These are phyloP conservation scores for Westerdykella sp. DNA, from an alignment of 2,329 filamentous ascomycete species.

Conservation along the genomic window DNA sequence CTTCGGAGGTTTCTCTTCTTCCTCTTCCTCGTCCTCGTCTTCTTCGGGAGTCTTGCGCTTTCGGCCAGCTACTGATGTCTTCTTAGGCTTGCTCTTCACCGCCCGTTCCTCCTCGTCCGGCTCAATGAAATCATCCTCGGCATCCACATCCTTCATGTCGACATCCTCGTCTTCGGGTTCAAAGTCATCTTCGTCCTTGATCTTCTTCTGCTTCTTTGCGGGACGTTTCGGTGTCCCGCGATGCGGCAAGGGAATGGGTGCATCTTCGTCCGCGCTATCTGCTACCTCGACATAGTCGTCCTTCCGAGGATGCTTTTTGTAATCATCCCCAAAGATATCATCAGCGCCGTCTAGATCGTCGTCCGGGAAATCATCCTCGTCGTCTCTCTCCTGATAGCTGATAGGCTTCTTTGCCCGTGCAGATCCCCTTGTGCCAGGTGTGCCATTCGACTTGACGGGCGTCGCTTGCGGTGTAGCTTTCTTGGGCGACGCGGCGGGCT, in stretches of 20 bases:
- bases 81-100: constrained; percentile 36
- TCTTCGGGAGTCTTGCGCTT: constrained; percentile 55
- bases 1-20: constrained; percentile 52
- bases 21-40: constrained; percentile 49
- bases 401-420: constrained; percentile 39
- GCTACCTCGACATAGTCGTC: constrained; percentile 60
- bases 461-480: constrained; percentile 37
- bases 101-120: constrained; percentile 41
- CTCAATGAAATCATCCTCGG: constrained; percentile 41
- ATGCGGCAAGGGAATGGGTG: constrained; percentile 26
- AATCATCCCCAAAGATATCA: constrained; percentile 75
- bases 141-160: constrained; percentile 48
- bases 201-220: constrained; percentile 44
- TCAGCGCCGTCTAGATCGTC: constrained; percentile 55
- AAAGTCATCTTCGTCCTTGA: constrained; percentile 37
- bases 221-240: constrained; percentile 33
- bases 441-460: constrained; percentile 30
- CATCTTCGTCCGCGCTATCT: constrained; percentile 27
- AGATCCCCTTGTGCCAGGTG: constrained; percentile 34
- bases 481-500: constrained; percentile 15
- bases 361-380: constrained; percentile 48
- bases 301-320: constrained; percentile 59
- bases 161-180: constrained; percentile 43
- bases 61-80: constrained; percentile 28
- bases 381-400: constrained; percentile 52